phyloP scores from a whole-genome alignment of 257 asterid genomes.

The Oldenlandia corymbosa region DNA sequence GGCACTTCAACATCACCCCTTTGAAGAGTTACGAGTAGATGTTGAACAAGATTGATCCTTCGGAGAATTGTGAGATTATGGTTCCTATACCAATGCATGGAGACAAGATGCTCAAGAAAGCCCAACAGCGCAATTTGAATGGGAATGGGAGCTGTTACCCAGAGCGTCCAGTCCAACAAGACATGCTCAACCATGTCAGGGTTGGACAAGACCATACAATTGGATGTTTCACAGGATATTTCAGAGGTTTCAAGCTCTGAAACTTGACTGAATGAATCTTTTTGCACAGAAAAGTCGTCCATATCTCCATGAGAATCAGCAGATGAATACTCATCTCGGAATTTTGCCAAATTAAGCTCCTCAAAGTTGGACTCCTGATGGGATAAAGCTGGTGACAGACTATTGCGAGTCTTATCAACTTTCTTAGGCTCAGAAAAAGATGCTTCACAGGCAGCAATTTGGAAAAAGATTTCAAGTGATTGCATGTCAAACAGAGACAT shows the following conservation, averaged over 20 bases:
- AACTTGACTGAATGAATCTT: constrained; percentile 78
- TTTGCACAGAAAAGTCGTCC: constrained; percentile 91
- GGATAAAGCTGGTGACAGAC: constrained; percentile 49
- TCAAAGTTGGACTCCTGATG: constrained; percentile 59
- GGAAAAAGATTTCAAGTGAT: constrained; percentile 93
- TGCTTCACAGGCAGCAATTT: constrained; percentile 99
- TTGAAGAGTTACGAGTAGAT: constrained; percentile 89
- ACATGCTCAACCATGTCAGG: constrained; percentile 99
- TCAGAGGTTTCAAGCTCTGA: constrained; percentile 87
- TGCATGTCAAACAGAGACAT: constrained; percentile 98
- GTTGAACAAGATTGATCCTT: constrained; percentile 93
- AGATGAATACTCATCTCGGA: constrained; percentile 81
- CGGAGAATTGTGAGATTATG: constrained; percentile 96
- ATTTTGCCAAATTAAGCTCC: constrained; percentile 67
- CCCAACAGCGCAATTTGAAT: constrained; percentile 87
- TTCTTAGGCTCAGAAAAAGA: constrained; percentile 91
- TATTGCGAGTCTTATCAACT: constrained; percentile 31
- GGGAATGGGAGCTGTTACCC: constrained; percentile 86
- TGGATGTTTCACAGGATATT: constrained; percentile 74
- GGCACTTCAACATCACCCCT: constrained; percentile 99
- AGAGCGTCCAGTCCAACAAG: constrained; percentile 96
- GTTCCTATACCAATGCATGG: constrained; percentile 99
- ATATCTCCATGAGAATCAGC: constrained; percentile 83
- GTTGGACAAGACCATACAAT: constrained; percentile 92
- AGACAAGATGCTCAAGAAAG: constrained; percentile 95